Conservation (phyloP, 139 green algal species). For the Coelastrella sp. region DNA sequence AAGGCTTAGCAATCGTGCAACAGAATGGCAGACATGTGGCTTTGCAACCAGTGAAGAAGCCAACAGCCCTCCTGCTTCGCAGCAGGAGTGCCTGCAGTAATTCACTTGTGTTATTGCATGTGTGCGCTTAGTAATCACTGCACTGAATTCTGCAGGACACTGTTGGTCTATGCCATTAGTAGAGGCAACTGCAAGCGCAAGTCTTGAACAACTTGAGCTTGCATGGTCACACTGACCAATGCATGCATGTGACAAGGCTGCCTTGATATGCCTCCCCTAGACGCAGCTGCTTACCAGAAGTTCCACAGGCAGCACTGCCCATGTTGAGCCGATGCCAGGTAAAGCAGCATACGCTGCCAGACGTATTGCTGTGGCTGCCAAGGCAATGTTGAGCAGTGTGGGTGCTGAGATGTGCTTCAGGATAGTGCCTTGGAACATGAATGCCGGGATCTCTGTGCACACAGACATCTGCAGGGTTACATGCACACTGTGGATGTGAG, state of each 20-base stretch:
- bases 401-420: constrained; percentile 17
- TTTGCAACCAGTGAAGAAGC: neutral
- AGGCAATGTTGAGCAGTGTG: constrained; percentile 25
- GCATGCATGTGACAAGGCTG: too few species aligned
- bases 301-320: constrained; percentile 63
- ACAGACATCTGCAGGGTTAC: constrained; percentile 44
- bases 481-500: neutral
- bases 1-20: neutral
- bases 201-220: too few species aligned
- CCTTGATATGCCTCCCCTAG: neutral
- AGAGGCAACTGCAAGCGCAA: too few species aligned
- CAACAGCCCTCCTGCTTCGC: too few species aligned
- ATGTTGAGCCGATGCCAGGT: constrained; percentile 39
- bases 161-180: too few species aligned
- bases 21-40: neutral
- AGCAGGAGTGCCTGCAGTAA: too few species aligned
- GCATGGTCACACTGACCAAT: constrained; percentile 4
- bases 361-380: constrained; percentile 31
- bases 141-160: too few species aligned
- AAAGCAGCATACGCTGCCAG: constrained; percentile 54
- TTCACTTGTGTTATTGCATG: too few species aligned
- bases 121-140: too few species aligned
- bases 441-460: constrained; percentile 61
- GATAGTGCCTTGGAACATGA: constrained; percentile 48
- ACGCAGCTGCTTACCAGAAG: constrained; percentile 55